These are phyloP conservation scores for Fonsecaea multimorphosa DNA, from an alignment of 2,329 filamentous ascomycete genomes.

Conservation along the genomic window DNA sequence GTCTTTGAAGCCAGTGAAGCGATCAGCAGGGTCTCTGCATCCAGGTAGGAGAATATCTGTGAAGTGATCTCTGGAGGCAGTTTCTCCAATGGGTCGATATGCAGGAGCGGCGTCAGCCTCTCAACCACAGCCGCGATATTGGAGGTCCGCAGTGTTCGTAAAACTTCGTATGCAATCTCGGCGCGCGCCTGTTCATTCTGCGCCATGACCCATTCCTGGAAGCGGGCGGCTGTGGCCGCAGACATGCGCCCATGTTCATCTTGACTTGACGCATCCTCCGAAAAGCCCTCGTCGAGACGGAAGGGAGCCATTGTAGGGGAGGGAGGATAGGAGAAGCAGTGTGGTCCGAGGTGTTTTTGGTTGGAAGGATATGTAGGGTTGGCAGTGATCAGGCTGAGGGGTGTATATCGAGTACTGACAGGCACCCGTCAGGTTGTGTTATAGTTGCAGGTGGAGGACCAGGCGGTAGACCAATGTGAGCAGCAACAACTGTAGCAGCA, in stretches of 20 bases:
- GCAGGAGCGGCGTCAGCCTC: constrained; percentile 78
- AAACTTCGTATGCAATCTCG: constrained; percentile 78
- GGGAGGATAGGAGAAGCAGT: constrained; percentile 15
- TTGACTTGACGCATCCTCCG: constrained; percentile 66
- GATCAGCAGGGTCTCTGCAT: constrained; percentile 77
- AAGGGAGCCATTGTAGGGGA: constrained; percentile 46
- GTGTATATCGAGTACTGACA: not conserved
- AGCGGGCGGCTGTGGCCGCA: constrained; percentile 49
- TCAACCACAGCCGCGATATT: constrained; percentile 81
- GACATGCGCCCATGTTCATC: constrained; percentile 47
- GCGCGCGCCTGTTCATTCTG: constrained; percentile 62
- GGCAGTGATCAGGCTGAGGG: not conserved
- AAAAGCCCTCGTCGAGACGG: constrained; percentile 84
- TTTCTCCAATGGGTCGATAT: constrained; percentile 87
- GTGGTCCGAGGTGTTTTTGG: constrained; percentile 14
- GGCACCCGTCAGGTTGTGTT: not conserved
- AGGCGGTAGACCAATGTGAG: not conserved
- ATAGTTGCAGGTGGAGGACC: not conserved
- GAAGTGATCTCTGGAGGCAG: constrained; percentile 90
- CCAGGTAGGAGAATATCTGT: constrained; percentile 85
- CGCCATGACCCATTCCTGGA: constrained; percentile 62
- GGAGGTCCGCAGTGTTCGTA: constrained; percentile 79
- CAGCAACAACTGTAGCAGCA: not conserved
- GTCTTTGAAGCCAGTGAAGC: constrained; percentile 78
- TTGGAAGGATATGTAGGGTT: constrained; percentile 20